phyloP scores from a whole-genome alignment of 1,139 yeast genomes.

The Nakaseomyces uthaithaninus region DNA sequence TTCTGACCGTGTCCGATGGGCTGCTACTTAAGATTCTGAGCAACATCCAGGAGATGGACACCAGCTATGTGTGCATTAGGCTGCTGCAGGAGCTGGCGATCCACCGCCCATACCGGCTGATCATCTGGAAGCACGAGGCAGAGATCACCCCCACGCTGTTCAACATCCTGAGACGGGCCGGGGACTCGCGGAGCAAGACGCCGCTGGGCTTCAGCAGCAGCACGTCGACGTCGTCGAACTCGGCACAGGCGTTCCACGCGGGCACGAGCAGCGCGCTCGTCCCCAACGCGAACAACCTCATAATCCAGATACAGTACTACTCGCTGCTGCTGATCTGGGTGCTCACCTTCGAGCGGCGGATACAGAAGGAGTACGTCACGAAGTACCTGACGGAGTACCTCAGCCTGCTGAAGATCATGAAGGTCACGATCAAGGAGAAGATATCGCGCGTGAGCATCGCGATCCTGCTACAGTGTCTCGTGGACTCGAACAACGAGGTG shows the following conservation, averaged over 20 bases:
- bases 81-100: conserved; percentile 36
- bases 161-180: conserved; percentile 33
- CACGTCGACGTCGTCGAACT: conserved; percentile 1
- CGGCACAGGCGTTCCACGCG: conserved; percentile 7
- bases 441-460: conserved; percentile 76
- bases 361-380: conserved; percentile 45
- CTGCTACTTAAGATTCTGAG: conserved; percentile 21
- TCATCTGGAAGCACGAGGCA: conserved; percentile 48
- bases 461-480: conserved; percentile 49
- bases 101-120: conserved; percentile 47
- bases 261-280: conserved; percentile 12
- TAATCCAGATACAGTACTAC: conserved; percentile 79
- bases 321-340: conserved; percentile 76
- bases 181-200: conserved; percentile 1
- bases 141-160: conserved; percentile 52
- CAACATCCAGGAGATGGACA: conserved; percentile 26
- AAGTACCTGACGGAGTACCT: conserved; percentile 37
- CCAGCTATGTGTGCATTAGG: conserved; percentile 29
- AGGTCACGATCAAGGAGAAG: conserved; percentile 84
- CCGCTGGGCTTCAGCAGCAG: conserved; percentile 4
- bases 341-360: conserved; percentile 58
- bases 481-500: conserved; percentile 32
- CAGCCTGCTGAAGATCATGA: conserved; percentile 56
- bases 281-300: conserved; percentile 40
- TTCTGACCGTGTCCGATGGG: conserved; percentile 17